These are phyloP conservation scores for Penicillium griseofulvum DNA, from an alignment of 2,329 filamentous ascomycete genomes.

Conservation along the genomic window DNA sequence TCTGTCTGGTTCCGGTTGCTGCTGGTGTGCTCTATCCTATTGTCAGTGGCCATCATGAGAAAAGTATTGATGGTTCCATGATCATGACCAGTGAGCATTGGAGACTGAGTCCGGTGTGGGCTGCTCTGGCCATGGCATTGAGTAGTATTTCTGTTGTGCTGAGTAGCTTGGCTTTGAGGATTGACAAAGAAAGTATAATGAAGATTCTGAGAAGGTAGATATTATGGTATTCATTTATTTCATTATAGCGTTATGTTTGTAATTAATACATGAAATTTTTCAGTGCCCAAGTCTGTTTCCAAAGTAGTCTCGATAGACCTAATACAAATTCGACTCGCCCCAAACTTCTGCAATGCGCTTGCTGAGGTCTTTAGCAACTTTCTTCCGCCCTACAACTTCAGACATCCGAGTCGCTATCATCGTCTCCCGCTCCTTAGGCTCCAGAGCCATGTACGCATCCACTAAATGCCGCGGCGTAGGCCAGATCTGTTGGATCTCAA, in stretches of 20 bases:
- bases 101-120: slow-evolving; percentile 63
- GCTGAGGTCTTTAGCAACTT: slow-evolving; percentile 64
- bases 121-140: slow-evolving; percentile 84
- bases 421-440: slow-evolving; percentile 55
- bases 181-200: slow-evolving; percentile 30
- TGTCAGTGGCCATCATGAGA: slow-evolving; percentile 39
- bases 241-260: not conserved
- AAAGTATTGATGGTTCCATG: slow-evolving; percentile 33
- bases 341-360: slow-evolving; percentile 71
- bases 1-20: slow-evolving; percentile 73
- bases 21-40: slow-evolving; percentile 74
- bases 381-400: slow-evolving; percentile 64
- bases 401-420: slow-evolving; percentile 59
- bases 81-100: slow-evolving; percentile 40
- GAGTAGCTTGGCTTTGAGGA: slow-evolving; percentile 73
- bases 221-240: not conserved
- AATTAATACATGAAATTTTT: not conserved
- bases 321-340: slow-evolving; percentile 44
- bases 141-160: slow-evolving; percentile 86
- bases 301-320: not conserved
- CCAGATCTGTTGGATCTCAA: slow-evolving; percentile 79
- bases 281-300: not conserved
- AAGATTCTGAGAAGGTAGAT: slow-evolving; percentile 14
- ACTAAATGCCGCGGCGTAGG: slow-evolving; percentile 69
- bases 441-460: slow-evolving; percentile 63